Evolutionary conservation across 768 basidiomycete genomes (phyloP).

Genomic region (Calocera cornea): DNA sequence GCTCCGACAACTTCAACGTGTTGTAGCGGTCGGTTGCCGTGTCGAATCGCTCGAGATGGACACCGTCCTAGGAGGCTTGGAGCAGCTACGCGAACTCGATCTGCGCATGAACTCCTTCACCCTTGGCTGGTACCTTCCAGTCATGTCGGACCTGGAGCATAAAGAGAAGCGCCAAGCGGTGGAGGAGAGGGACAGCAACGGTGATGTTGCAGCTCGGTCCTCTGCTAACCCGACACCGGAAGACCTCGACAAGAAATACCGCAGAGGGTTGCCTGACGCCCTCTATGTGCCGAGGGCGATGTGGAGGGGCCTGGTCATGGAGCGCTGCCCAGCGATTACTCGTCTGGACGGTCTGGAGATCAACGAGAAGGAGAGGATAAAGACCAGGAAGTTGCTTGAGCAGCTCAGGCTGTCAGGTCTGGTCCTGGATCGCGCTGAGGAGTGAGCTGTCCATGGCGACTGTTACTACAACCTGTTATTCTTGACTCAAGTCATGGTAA

Average conservation of each 20-base stretch:
- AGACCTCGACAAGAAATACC: constrained; percentile 71
- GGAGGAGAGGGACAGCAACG: not conserved
- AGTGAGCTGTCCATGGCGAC: not conserved
- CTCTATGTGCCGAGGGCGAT: constrained; percentile 75
- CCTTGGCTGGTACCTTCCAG: constrained; percentile 86
- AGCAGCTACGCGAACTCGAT: not conserved
- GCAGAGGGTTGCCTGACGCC: constrained; percentile 77
- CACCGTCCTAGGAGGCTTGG: not conserved
- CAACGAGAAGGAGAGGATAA: constrained; percentile 68
- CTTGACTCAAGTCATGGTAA: not conserved
- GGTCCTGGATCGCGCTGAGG: not conserved
- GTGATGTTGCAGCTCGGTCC: not conserved
- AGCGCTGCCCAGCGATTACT: constrained; percentile 48
- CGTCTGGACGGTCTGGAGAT: constrained; percentile 80
- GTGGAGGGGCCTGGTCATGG: constrained; percentile 82
- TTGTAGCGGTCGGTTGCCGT: constrained; percentile 72
- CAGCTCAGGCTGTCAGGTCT: constrained; percentile 26
- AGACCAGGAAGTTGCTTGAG: constrained; percentile 56
- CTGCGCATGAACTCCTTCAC: constrained; percentile 89
- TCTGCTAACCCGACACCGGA: constrained; percentile 38
- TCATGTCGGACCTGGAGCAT: constrained; percentile 20
- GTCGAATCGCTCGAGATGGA: constrained; percentile 50
- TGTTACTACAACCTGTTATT: not conserved
- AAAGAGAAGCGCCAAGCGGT: not conserved
- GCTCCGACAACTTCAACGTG: constrained; percentile 59